Conservation (phyloP, 2,329 filamentous ascomycete species). For the Paracoccidioides lutzii region DNA sequence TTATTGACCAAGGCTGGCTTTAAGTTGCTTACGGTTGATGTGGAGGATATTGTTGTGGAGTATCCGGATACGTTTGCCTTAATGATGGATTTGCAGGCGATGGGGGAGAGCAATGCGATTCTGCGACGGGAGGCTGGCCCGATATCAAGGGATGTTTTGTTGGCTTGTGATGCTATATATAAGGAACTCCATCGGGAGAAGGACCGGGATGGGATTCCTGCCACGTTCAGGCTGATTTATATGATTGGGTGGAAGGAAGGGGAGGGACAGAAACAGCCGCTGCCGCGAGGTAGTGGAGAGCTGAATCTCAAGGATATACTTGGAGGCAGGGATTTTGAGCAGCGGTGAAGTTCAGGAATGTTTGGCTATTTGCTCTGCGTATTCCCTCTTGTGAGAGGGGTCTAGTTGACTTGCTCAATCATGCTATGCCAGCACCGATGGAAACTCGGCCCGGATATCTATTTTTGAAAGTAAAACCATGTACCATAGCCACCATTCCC, state of each 20-base stretch:
- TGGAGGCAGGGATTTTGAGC: conserved; percentile 28
- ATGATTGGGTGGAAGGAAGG: conserved; percentile 98
- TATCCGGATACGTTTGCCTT: conserved; percentile 81
- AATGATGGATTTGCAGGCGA: conserved; percentile 87
- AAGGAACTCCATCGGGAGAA: conserved; percentile 71
- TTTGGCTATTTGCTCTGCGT: not conserved
- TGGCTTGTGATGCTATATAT: conserved; percentile 84
- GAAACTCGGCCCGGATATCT: not conserved
- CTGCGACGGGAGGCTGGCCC: conserved; percentile 68
- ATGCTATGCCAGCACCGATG: not conserved
- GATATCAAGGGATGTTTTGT: conserved; percentile 67
- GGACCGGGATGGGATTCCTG: conserved; percentile 54
- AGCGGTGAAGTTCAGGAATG: not conserved
- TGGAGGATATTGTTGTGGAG: conserved; percentile 93
- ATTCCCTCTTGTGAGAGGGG: not conserved
- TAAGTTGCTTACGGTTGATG: conserved; percentile 89
- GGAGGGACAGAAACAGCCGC: conserved; percentile 61
- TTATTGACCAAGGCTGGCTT: conserved; percentile 79
- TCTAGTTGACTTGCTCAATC: not conserved
- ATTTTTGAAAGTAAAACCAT: not conserved
- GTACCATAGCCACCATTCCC: not conserved
- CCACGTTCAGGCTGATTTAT: conserved; percentile 89
- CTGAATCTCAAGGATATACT: conserved; percentile 78
- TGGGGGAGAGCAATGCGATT: conserved; percentile 90
- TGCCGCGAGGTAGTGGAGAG: conserved; percentile 72